Conservation (phyloP, 805 yeast species). For the Kodamaea lidongshanica region DNA sequence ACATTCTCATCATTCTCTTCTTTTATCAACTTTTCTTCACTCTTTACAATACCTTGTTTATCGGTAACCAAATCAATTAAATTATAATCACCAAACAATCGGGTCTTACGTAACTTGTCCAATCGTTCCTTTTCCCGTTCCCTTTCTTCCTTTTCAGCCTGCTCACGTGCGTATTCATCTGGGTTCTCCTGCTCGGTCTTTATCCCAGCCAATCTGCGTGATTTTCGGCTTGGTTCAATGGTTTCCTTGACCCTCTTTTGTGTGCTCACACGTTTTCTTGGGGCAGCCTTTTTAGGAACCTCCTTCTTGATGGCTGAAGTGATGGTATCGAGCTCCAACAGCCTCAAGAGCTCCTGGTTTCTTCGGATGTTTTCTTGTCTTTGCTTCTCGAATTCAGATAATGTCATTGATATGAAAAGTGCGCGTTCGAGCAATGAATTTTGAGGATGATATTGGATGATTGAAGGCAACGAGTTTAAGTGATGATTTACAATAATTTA, state of each 20-base stretch:
- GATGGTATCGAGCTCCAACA: slow-evolving; percentile 60
- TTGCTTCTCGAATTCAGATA: slow-evolving; percentile 65
- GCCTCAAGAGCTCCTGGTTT: slow-evolving; percentile 66
- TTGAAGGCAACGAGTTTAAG: neutral
- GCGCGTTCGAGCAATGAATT: neutral
- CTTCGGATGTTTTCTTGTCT: slow-evolving; percentile 76
- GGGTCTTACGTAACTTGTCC: slow-evolving; percentile 47
- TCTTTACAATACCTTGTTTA: slow-evolving; percentile 18
- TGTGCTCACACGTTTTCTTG: slow-evolving; percentile 18
- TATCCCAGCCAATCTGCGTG: slow-evolving; percentile 73
- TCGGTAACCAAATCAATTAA: slow-evolving; percentile 53
- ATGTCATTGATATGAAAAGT: slow-evolving; percentile 5
- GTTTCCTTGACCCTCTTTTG: slow-evolving; percentile 17
- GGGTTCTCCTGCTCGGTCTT: slow-evolving; percentile 44
- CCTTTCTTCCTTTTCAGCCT: slow-evolving; percentile 31
- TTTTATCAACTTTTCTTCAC: neutral
- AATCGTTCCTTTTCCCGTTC: slow-evolving; percentile 31
- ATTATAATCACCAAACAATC: slow-evolving; percentile 61
- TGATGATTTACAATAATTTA: neutral
- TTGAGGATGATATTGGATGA: neutral
- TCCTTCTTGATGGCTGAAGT: slow-evolving; percentile 49
- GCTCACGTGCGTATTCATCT: slow-evolving; percentile 30
- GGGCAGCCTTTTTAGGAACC: slow-evolving; percentile 22
- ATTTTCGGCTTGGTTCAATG: slow-evolving; percentile 59
- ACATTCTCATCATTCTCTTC: slow-evolving; percentile 5